Percentiles rank a stretch among this genome's conserved stretches.
Evolutionary conservation across 1,284 basidiomycete genomes (phyloP).

Genomic region (Sporisorium reilianum): DNA sequence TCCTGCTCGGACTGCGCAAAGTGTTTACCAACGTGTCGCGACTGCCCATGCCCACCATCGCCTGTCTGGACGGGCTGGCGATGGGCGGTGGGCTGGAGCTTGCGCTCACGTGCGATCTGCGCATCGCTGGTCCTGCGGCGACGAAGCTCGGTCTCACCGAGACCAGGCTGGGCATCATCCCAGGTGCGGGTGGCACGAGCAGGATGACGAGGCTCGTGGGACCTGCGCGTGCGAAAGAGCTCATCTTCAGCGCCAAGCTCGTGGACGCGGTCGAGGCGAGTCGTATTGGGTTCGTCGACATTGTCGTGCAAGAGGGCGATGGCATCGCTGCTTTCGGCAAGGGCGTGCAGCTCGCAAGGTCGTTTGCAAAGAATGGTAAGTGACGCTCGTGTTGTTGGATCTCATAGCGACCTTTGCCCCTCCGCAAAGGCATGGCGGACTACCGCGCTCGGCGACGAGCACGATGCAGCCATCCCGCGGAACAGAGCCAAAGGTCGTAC

Average conservation of each 20-base stretch:
- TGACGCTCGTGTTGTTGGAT: too few species aligned
- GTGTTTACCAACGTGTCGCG: constrained; percentile 81
- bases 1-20: constrained; percentile 81
- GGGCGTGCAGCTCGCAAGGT: constrained; percentile 36
- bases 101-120: constrained; percentile 85
- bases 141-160: constrained; percentile 86
- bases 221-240: constrained; percentile 83
- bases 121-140: constrained; percentile 79
- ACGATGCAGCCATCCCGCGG: neutral
- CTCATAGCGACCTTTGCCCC: too few species aligned
- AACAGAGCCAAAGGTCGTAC: neutral
- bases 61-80: constrained; percentile 91
- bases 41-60: constrained; percentile 87
- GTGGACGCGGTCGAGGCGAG: constrained; percentile 79
- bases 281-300: constrained; percentile 83
- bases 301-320: constrained; percentile 73
- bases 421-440: too few species aligned
- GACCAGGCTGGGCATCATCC: constrained; percentile 88
- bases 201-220: constrained; percentile 85
- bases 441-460: neutral
- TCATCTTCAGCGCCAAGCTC: constrained; percentile 82
- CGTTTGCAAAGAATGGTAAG: constrained; percentile 75
- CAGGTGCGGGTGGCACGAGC: constrained; percentile 79
- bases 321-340: constrained; percentile 27
- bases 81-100: constrained; percentile 91